A percentile compares a stretch with the other conserved stretches of the same genome.
These are phyloP conservation scores for Fusarium decemcellulare DNA, from an alignment of 2,329 filamentous ascomycete species.

Conservation along the genomic window DNA sequence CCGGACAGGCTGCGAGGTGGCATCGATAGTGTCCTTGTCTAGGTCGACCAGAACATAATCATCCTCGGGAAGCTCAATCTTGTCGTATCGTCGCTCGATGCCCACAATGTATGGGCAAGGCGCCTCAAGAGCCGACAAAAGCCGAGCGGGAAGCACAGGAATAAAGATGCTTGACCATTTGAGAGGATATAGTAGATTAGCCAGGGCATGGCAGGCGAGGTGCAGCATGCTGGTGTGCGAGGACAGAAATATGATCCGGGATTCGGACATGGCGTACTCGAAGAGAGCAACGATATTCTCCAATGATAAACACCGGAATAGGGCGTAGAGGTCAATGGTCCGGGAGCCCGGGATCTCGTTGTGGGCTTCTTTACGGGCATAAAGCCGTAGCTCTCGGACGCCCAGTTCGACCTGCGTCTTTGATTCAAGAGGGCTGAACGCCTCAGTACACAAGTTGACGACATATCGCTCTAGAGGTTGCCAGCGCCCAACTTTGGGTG, in stretches of 20 bases:
- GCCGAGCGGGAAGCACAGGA: conserved; percentile 86
- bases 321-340: conserved; percentile 91
- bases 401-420: conserved; percentile 96
- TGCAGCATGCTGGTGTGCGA: conserved; percentile 98
- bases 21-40: conserved; percentile 91
- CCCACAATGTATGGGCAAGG: conserved; percentile 98
- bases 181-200: conserved; percentile 88
- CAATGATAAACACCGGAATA: conserved; percentile 91
- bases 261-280: conserved; percentile 93
- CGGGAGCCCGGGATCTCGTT: conserved; percentile 96
- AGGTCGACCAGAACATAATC: conserved; percentile 97
- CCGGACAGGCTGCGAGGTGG: conserved; percentile 81
- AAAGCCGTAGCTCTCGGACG: conserved; percentile 90
- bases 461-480: conserved; percentile 97
- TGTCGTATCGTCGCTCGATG: conserved; percentile 92
- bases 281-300: conserved; percentile 94
- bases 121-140: conserved; percentile 92
- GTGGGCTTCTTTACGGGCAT: conserved; percentile 90
- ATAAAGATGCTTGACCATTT: conserved; percentile 97
- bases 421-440: conserved; percentile 90
- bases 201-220: conserved; percentile 89
- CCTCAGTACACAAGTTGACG: conserved; percentile 95
- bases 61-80: conserved; percentile 88
- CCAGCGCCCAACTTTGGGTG: conserved; percentile 93
- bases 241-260: conserved; percentile 94